phyloP scores from a whole-genome alignment of 2,329 filamentous ascomycete species.

The Biscogniauxia marginata region DNA sequence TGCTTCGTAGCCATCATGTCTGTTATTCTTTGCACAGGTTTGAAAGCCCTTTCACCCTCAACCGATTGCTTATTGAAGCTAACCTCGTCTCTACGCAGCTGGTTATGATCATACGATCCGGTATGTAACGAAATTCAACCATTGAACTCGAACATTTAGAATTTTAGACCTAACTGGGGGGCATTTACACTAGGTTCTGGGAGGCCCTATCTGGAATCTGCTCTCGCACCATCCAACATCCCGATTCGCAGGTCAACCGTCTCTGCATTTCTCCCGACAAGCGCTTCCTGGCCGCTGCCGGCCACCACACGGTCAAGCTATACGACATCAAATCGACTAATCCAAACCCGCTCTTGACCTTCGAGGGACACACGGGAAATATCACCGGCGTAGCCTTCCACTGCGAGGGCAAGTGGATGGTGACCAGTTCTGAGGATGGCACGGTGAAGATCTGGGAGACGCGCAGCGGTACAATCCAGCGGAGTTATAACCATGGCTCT shows the following conservation, averaged over 20 bases:
- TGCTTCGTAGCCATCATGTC: conserved; percentile 43
- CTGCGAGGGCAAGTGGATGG: conserved; percentile 99
- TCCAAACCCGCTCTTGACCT: conserved; percentile 86
- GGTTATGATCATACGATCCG: conserved; percentile 63
- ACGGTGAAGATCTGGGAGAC: conserved; percentile 98
- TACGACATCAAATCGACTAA: conserved; percentile 99
- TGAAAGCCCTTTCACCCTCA: conserved; percentile 2
- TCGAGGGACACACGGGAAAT: conserved; percentile 94
- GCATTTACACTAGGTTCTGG: conserved; percentile 64
- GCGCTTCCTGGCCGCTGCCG: conserved; percentile 83
- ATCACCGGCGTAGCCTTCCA: conserved; percentile 97
- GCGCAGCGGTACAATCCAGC: conserved; percentile 77
- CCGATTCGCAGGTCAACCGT: conserved; percentile 96
- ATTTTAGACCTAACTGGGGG: background rate
- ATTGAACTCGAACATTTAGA: background rate
- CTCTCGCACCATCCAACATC: conserved; percentile 95
- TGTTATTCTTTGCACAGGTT: conserved; percentile 61
- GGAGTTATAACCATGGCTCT: conserved; percentile 86
- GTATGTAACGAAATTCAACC: conserved; percentile 33
- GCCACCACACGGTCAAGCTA: conserved; percentile 84
- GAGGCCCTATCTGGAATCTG: conserved; percentile 97
- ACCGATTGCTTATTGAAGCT: conserved; percentile 9
- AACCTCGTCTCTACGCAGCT: conserved; percentile 37
- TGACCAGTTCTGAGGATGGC: conserved; percentile 93
- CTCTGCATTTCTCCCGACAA: conserved; percentile 99